Percentiles rank a stretch among this genome's conserved stretches.
Evolutionary conservation across 1,139 yeast genomes (phyloP).

Genomic region (Nakaseomyces glabratus): DNA sequence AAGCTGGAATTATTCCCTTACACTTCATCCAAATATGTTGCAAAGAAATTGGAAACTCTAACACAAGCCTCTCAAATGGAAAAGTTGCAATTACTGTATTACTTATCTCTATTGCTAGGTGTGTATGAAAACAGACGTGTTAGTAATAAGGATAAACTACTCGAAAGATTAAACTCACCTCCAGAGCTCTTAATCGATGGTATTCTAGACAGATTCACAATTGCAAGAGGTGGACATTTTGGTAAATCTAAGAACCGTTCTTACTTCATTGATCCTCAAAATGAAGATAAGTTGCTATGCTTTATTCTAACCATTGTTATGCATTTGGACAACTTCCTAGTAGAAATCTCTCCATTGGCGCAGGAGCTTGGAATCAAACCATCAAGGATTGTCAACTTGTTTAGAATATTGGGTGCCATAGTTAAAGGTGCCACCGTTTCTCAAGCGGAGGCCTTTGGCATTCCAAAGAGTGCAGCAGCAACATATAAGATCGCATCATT

Average conservation of each 20-base stretch:
- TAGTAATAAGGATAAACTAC: conserved; percentile 49
- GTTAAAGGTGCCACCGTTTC: conserved; percentile 68
- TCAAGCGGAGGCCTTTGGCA: conserved; percentile 78
- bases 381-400: conserved; percentile 55
- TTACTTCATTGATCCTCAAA: conserved; percentile 72
- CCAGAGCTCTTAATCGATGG: conserved; percentile 70
- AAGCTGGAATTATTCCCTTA: conserved; percentile 56
- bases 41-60: conserved; percentile 39
- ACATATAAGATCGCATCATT: conserved; percentile 72
- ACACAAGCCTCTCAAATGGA: conserved; percentile 42
- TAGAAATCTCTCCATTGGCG: conserved; percentile 75
- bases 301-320: conserved; percentile 63
- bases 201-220: conserved; percentile 59
- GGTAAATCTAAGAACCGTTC: conserved; percentile 70
- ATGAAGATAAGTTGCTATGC: conserved; percentile 79
- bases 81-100: conserved; percentile 63
- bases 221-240: conserved; percentile 51
- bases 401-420: conserved; percentile 74
- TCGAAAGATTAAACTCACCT: conserved; percentile 56
- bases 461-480: conserved; percentile 55
- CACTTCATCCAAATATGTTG: conserved; percentile 46
- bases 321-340: conserved; percentile 65
- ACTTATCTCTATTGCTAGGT: conserved; percentile 71
- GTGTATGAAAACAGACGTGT: conserved; percentile 66
- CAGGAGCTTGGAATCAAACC: conserved; percentile 80